These are phyloP conservation scores for Madurella mycetomatis DNA, from an alignment of 2,329 filamentous ascomycete species.

Conservation along the genomic window DNA sequence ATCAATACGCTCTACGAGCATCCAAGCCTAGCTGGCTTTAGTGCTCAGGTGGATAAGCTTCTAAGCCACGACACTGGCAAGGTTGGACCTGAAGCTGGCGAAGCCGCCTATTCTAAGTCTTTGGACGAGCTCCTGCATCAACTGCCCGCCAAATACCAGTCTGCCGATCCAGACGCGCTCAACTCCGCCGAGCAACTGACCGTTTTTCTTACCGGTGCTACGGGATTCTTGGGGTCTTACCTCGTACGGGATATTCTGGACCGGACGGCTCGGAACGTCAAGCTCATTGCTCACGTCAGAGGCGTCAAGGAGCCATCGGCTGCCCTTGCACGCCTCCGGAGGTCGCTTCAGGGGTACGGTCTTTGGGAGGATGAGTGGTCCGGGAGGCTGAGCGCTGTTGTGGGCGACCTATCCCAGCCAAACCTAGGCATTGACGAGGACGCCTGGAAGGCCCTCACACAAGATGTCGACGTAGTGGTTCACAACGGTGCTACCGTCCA, in stretches of 20 bases:
- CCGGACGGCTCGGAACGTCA: slow-evolving; percentile 49
- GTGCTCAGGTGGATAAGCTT: slow-evolving; percentile 47
- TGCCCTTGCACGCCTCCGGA: slow-evolving; percentile 60
- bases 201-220: slow-evolving; percentile 82
- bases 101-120: slow-evolving; percentile 47
- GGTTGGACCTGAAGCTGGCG: slow-evolving; percentile 32
- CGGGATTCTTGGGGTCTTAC: slow-evolving; percentile 83
- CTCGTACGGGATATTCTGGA: slow-evolving; percentile 70
- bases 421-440: slow-evolving; percentile 66
- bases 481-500: slow-evolving; percentile 82
- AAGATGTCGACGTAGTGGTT: slow-evolving; percentile 67
- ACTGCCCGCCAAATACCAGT: slow-evolving; percentile 37
- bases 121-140: slow-evolving; percentile 41
- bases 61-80: slow-evolving; percentile 25
- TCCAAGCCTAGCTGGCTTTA: slow-evolving; percentile 47
- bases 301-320: slow-evolving; percentile 54
- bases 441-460: slow-evolving; percentile 60
- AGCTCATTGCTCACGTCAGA: slow-evolving; percentile 72
- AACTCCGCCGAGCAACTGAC: slow-evolving; percentile 40
- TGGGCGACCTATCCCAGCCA: slow-evolving; percentile 69
- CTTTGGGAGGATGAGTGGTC: slow-evolving; percentile 71
- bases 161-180: slow-evolving; percentile 23
- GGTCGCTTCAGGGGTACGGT: slow-evolving; percentile 70
- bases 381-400: slow-evolving; percentile 59
- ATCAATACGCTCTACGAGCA: slow-evolving; percentile 68